Conservation (phyloP, 1,139 yeast species). For the Candida sanyaensis region DNA sequence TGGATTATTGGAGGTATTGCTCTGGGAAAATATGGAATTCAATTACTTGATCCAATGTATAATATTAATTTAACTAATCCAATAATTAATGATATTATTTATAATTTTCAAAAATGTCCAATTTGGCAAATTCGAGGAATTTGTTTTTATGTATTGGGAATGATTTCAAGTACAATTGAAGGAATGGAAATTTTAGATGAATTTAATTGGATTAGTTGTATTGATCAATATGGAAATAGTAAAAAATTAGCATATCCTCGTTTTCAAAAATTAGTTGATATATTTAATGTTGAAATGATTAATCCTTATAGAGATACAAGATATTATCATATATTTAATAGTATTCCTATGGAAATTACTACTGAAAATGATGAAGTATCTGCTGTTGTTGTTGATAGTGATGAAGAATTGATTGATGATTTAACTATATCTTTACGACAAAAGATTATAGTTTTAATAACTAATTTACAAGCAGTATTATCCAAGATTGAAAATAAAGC, state of each 20-base stretch:
- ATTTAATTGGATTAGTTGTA: conserved; percentile 68
- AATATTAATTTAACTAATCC: conserved; percentile 44
- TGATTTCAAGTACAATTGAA: conserved; percentile 69
- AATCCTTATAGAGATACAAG: conserved; percentile 36
- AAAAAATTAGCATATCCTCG: conserved; percentile 59
- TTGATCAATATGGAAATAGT: conserved; percentile 54
- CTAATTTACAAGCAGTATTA: conserved; percentile 61
- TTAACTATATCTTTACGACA: conserved; percentile 17
- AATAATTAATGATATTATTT: conserved; percentile 52
- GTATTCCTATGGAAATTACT: conserved; percentile 12
- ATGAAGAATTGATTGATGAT: conserved; percentile 10
- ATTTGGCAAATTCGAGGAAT: conserved; percentile 72
- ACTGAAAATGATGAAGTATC: neutral
- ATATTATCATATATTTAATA: conserved; percentile 30
- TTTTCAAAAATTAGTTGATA: conserved; percentile 11
- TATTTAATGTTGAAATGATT: conserved; percentile 25
- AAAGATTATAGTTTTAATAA: conserved; percentile 49
- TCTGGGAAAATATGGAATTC: conserved; percentile 66
- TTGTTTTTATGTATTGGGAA: conserved; percentile 77
- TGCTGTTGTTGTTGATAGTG: conserved; percentile 6
- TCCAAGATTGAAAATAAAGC: conserved; percentile 71
- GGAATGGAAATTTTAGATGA: conserved; percentile 90
- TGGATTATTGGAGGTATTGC: conserved; percentile 92
- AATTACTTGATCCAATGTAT: conserved; percentile 59
- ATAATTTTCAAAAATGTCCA: conserved; percentile 42